Evolutionary conservation across 208 protist species (phyloP).

Genomic region (Acanthamoeba healyi): DNA sequence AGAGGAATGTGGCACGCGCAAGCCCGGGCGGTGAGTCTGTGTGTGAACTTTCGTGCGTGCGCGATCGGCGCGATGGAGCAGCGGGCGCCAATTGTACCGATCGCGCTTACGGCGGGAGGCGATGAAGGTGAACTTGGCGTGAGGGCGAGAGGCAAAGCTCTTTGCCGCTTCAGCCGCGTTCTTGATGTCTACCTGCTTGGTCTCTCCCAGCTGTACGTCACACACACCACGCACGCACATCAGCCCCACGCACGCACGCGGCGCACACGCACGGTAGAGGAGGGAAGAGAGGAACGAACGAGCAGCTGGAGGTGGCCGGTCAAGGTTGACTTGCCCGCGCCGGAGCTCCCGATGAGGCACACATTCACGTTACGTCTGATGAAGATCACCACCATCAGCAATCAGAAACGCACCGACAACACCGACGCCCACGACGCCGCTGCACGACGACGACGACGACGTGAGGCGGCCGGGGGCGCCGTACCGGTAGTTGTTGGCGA

Average conservation of each 20-base stretch:
- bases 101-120: background rate
- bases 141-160: background rate
- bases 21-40: too few relatives aligned
- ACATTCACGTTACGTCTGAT: slow-evolving; percentile 50
- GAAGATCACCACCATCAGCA: background rate
- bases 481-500: slow-evolving; percentile 49
- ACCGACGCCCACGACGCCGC: background rate
- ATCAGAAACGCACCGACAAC: background rate
- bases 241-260: background rate
- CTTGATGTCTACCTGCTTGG: background rate
- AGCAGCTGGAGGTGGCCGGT: background rate
- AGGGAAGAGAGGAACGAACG: background rate
- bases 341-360: slow-evolving; percentile 44
- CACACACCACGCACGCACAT: background rate
- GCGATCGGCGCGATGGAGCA: too few relatives aligned
- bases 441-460: background rate
- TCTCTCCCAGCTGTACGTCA: background rate
- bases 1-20: too few relatives aligned
- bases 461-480: too few relatives aligned
- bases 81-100: too few relatives aligned
- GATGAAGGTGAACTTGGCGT: background rate
- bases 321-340: slow-evolving; percentile 15
- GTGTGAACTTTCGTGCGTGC: too few relatives aligned
- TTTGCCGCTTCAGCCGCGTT: background rate
- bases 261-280: too few relatives aligned